These are phyloP conservation scores for Mycena pura DNA, from an alignment of 768 basidiomycete genomes.

Conservation along the genomic window DNA sequence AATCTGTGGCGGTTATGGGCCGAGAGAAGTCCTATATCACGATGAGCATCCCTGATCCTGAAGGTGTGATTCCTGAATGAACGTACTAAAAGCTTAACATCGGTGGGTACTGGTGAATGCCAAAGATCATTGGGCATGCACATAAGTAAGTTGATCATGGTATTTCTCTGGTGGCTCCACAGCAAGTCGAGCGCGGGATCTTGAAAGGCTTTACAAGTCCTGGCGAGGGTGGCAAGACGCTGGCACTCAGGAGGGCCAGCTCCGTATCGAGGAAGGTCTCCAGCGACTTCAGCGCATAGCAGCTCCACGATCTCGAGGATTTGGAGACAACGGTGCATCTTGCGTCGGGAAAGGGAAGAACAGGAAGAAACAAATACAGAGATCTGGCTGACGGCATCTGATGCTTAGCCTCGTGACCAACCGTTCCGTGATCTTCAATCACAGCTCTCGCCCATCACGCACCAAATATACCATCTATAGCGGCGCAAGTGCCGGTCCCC, in stretches of 20 bases:
- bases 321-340: conserved; percentile 7
- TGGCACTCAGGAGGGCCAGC: neutral
- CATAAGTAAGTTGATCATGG: conserved; percentile 9
- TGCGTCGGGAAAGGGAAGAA: neutral
- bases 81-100: conserved; percentile 2
- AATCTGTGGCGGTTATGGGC: conserved; percentile 4
- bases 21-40: neutral
- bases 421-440: too few relatives aligned
- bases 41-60: conserved; percentile 7
- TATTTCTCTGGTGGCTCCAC: conserved; percentile 8
- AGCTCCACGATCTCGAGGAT: conserved; percentile 6
- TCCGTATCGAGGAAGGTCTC: conserved; percentile 2
- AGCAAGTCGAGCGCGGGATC: conserved; percentile 7
- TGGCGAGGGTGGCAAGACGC: conserved; percentile 1
- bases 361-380: conserved; percentile 1
- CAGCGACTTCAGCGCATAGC: neutral
- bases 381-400: neutral
- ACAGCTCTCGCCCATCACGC: too few relatives aligned
- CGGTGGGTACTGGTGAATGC: neutral
- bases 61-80: conserved; percentile 1
- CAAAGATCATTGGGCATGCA: conserved; percentile 6
- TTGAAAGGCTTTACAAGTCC: conserved; percentile 10
- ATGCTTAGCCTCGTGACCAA: too few relatives aligned
- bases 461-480: too few relatives aligned
- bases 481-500: too few relatives aligned